Conservation (phyloP, 768 basidiomycete genomes). For the Mycena pura region DNA sequence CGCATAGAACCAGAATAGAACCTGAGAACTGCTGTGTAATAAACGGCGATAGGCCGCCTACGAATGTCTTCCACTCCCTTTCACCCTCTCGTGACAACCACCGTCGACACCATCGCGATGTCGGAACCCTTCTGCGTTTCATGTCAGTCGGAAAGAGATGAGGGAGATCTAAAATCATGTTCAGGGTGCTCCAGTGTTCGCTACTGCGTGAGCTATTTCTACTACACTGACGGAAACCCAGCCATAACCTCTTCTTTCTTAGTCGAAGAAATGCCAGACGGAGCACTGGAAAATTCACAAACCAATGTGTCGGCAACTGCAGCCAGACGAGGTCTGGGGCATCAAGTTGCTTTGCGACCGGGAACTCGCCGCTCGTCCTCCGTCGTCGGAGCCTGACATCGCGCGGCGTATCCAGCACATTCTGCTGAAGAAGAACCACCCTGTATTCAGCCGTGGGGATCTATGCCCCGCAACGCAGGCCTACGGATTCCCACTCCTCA, state of each 20-base stretch:
- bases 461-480: conserved; percentile 24
- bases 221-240: neutral
- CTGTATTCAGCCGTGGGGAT: conserved; percentile 27
- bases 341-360: conserved; percentile 25
- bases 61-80: too few species aligned
- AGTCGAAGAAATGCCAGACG: conserved; percentile 27
- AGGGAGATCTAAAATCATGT: conserved; percentile 3
- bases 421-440: conserved; percentile 23
- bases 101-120: too few species aligned
- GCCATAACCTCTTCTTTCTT: conserved; percentile 2
- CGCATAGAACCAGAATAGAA: too few species aligned
- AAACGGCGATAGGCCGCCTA: too few species aligned
- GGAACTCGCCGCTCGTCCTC: conserved; percentile 9
- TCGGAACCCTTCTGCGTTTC: neutral
- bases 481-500: conserved; percentile 26
- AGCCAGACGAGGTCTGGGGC: conserved; percentile 29
- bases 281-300: conserved; percentile 33
- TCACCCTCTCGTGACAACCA: too few species aligned
- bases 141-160: neutral
- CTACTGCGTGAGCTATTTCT: conserved; percentile 7
- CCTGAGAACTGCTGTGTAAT: too few species aligned
- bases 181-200: neutral
- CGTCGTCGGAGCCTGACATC: conserved; percentile 2
- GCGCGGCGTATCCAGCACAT: conserved; percentile 26
- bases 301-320: conserved; percentile 24